phyloP scores from a whole-genome alignment of 208 protist species.

The Trypanosoma cruzi region DNA sequence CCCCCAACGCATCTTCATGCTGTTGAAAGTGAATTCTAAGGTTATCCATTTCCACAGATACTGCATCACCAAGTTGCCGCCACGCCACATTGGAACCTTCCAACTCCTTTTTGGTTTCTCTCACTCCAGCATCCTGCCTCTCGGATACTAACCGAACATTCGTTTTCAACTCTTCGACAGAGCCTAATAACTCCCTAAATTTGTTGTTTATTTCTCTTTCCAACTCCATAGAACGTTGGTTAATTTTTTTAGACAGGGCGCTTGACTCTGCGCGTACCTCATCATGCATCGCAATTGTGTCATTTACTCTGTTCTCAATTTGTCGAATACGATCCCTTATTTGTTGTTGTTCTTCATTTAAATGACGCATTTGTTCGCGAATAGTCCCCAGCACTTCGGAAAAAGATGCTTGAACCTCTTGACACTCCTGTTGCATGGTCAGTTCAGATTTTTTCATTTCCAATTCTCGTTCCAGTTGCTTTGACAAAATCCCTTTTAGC shows the following conservation, averaged over 20 bases:
- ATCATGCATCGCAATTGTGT: conserved; percentile 1
- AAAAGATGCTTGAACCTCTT: conserved; percentile 7
- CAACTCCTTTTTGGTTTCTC: conserved; percentile 14
- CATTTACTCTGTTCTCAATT: conserved; percentile 10
- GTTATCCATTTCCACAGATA: conserved; percentile 18
- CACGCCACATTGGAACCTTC: conserved; percentile 15
- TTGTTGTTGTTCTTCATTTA: conserved; percentile 54
- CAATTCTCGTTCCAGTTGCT: conserved; percentile 17
- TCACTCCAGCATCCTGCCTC: conserved; percentile 8
- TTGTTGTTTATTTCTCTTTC: neutral
- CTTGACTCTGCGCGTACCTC: neutral
- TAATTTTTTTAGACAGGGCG: conserved; percentile 17
- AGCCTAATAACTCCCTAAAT: conserved; percentile 3
- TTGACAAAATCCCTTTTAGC: conserved; percentile 18
- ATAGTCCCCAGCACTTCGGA: conserved; percentile 10
- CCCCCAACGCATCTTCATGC: conserved; percentile 2
- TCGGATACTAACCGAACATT: conserved; percentile 18
- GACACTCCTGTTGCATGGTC: conserved; percentile 10
- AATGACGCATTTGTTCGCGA: conserved; percentile 19
- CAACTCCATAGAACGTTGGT: conserved; percentile 6
- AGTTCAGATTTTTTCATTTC: conserved; percentile 19
- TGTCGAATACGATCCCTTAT: conserved; percentile 40
- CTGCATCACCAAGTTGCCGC: conserved; percentile 4
- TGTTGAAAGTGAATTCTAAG: conserved; percentile 9
- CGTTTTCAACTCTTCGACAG: conserved; percentile 29